These are phyloP conservation scores for Lentinus polychrous DNA, from an alignment of 1,284 basidiomycete species.

Conservation along the genomic window DNA sequence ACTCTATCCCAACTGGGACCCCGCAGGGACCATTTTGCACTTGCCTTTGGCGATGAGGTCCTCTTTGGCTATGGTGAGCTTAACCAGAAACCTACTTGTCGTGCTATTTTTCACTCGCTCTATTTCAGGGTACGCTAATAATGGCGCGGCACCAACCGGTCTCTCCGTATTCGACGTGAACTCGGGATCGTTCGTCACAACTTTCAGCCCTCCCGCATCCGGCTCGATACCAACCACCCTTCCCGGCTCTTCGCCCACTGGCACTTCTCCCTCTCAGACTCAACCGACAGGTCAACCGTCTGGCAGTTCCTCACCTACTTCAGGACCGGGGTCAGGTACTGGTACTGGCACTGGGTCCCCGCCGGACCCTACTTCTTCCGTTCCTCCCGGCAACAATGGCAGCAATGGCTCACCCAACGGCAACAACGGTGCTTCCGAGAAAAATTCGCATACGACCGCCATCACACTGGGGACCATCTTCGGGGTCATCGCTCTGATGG, in stretches of 20 bases:
- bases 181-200: slow-evolving; percentile 29
- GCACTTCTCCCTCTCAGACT: background rate
- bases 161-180: slow-evolving; percentile 49
- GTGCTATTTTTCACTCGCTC: background rate
- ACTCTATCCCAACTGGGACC: slow-evolving; percentile 49
- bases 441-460: slow-evolving; percentile 26
- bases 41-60: slow-evolving; percentile 52
- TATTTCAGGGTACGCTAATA: slow-evolving; percentile 47
- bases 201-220: slow-evolving; percentile 35
- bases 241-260: slow-evolving; percentile 24
- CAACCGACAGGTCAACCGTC: slow-evolving; percentile 2
- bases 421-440: slow-evolving; percentile 10
- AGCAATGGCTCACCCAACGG: slow-evolving; percentile 10
- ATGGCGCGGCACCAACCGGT: slow-evolving; percentile 41
- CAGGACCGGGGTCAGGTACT: slow-evolving; percentile 7
- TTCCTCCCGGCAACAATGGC: slow-evolving; percentile 13
- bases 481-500: slow-evolving; percentile 45
- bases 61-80: slow-evolving; percentile 73
- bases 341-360: slow-evolving; percentile 7
- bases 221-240: slow-evolving; percentile 32
- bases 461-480: slow-evolving; percentile 54
- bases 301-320: background rate
- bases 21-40: slow-evolving; percentile 69
- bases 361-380: slow-evolving; percentile 9
- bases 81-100: background rate